Evolutionary conservation across 805 yeast species (phyloP).

Genomic region (Ogataea haglerorum): DNA sequence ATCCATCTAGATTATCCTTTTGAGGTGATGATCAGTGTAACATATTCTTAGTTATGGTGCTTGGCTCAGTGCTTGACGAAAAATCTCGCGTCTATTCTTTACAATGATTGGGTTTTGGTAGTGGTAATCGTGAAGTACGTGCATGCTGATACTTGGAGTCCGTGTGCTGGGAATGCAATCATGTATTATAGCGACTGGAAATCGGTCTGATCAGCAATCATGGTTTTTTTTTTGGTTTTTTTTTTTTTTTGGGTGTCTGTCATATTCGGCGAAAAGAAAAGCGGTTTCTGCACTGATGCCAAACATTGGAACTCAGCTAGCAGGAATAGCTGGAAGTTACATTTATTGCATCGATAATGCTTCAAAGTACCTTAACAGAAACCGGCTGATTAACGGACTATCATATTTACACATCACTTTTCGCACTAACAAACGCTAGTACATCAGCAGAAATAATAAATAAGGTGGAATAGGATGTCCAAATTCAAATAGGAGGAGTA

Average conservation of each 20-base stretch:
- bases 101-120: constrained; percentile 17
- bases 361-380: constrained; percentile 56
- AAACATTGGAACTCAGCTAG: constrained; percentile 55
- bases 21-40: constrained; percentile 32
- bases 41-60: constrained; percentile 33
- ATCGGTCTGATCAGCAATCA: constrained; percentile 45
- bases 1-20: constrained; percentile 48
- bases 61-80: constrained; percentile 33
- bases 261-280: constrained; percentile 58
- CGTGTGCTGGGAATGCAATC: constrained; percentile 15
- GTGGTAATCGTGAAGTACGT: constrained; percentile 13
- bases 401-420: constrained; percentile 31
- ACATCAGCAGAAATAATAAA: constrained; percentile 48
- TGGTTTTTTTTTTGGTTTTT: too few relatives aligned
- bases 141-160: constrained; percentile 3
- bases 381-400: constrained; percentile 37
- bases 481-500: constrained; percentile 46
- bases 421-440: constrained; percentile 32
- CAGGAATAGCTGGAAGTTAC: constrained; percentile 45
- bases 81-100: constrained; percentile 13
- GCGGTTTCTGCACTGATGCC: constrained; percentile 58
- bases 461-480: constrained; percentile 50
- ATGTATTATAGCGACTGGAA: constrained; percentile 31
- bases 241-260: too few relatives aligned
- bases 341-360: constrained; percentile 53